Evolutionary conservation across 2,329 filamentous ascomycete species (phyloP).

Genomic region (Parasarocladium wereldwijsianum): DNA sequence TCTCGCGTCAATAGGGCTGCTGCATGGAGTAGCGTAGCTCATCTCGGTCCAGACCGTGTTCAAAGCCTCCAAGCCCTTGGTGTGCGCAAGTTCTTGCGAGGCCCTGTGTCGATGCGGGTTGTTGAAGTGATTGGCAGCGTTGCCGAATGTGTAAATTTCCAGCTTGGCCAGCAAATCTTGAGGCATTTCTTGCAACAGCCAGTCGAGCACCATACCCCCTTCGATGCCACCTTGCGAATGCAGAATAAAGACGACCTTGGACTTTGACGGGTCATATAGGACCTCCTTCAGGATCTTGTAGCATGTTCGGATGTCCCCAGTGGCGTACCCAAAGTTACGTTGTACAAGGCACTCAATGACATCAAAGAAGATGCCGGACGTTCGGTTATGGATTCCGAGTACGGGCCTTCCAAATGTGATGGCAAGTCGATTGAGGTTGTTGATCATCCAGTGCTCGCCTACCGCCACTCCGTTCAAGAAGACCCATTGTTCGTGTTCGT

Average conservation of each 20-base stretch:
- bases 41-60: slow-evolving; percentile 21
- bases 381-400: slow-evolving; percentile 62
- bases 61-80: slow-evolving; percentile 19
- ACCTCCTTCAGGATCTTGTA: slow-evolving; percentile 47
- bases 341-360: slow-evolving; percentile 65
- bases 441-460: slow-evolving; percentile 51
- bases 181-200: slow-evolving; percentile 58
- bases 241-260: slow-evolving; percentile 58
- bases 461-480: slow-evolving; percentile 61
- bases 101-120: slow-evolving; percentile 46
- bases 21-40: slow-evolving; percentile 13
- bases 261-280: slow-evolving; percentile 44
- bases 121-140: slow-evolving; percentile 70
- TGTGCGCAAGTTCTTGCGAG: slow-evolving; percentile 23
- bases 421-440: slow-evolving; percentile 56
- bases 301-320: slow-evolving; percentile 48
- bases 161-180: slow-evolving; percentile 51
- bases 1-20: slow-evolving; percentile 8
- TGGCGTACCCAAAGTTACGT: slow-evolving; percentile 59
- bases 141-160: slow-evolving; percentile 68
- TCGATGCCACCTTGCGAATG: slow-evolving; percentile 71
- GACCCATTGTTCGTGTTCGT: slow-evolving; percentile 59
- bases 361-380: slow-evolving; percentile 61
- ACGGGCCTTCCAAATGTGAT: slow-evolving; percentile 58
- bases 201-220: slow-evolving; percentile 58